phyloP scores from a whole-genome alignment of 352 stramenopile species.

The Phytophthora pluvialis region DNA sequence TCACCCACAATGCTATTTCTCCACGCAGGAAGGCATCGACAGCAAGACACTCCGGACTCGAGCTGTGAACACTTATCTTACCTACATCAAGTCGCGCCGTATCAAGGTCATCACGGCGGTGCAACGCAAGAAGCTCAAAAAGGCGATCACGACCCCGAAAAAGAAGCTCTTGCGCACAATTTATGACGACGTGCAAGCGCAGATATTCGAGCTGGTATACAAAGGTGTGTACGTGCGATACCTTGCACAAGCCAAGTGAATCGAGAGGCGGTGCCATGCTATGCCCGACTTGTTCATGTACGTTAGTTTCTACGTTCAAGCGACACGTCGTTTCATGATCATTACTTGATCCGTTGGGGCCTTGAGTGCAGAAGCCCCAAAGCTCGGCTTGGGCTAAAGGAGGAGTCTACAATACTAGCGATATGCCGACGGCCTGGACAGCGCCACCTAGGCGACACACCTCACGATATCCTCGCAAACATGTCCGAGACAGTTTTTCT shows the following conservation, averaged over 20 bases:
- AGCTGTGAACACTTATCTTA: conserved; percentile 59
- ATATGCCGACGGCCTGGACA: conserved; percentile 21
- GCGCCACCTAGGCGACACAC: not conserved
- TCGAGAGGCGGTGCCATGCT: not conserved
- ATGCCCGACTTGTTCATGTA: conserved; percentile 1
- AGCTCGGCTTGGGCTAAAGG: not conserved
- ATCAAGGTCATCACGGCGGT: conserved; percentile 69
- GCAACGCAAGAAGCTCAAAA: conserved; percentile 75
- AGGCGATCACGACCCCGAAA: conserved; percentile 61
- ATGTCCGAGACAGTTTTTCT: not conserved
- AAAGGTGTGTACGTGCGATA: conserved; percentile 60
- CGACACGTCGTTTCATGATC: conserved; percentile 33
- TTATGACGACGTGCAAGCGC: conserved; percentile 60
- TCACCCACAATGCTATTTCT: not conserved
- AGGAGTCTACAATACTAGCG: not conserved
- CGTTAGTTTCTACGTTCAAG: conserved; percentile 37
- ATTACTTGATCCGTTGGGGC: not conserved
- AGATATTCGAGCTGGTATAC: conserved; percentile 71
- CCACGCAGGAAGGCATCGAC: conserved; percentile 27
- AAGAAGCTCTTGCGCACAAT: conserved; percentile 51
- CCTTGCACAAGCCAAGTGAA: conserved; percentile 24
- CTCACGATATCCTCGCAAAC: conserved; percentile 1
- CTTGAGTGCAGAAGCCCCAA: not conserved
- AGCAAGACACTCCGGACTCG: conserved; percentile 49
- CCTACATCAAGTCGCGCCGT: conserved; percentile 65